Conservation (phyloP, 2,329 filamentous ascomycete genomes). For the Aspergillus thermomutatus region DNA sequence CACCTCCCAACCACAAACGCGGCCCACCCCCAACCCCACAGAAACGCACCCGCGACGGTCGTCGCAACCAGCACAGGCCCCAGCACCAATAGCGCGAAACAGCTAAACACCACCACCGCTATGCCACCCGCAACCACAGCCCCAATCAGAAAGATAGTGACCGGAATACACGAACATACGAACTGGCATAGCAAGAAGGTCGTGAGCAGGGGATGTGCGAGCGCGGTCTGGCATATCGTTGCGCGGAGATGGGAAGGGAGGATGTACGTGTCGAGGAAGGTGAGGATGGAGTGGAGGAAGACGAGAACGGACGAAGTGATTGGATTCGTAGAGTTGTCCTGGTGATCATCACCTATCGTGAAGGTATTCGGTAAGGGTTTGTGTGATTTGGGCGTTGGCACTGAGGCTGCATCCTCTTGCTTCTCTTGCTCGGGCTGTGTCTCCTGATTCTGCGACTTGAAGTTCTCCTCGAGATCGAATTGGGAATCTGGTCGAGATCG, state of each 20-base stretch:
- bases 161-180: slow-evolving; percentile 62
- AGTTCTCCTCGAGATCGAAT: not conserved
- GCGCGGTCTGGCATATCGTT: slow-evolving; percentile 54
- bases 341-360: not conserved
- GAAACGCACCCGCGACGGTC: slow-evolving; percentile 57
- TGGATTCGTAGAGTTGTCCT: not conserved
- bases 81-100: slow-evolving; percentile 63
- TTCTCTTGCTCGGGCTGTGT: not conserved
- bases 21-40: slow-evolving; percentile 66
- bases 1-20: slow-evolving; percentile 43
- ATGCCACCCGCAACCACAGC: slow-evolving; percentile 62
- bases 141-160: slow-evolving; percentile 64
- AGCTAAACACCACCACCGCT: slow-evolving; percentile 53
- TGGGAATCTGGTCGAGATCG: not conserved
- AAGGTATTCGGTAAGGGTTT: not conserved
- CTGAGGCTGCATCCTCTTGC: not conserved
- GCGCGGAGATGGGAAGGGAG: slow-evolving; percentile 62
- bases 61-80: slow-evolving; percentile 67
- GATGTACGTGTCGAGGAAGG: slow-evolving; percentile 24
- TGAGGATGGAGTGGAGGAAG: slow-evolving; percentile 1
- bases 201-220: slow-evolving; percentile 66
- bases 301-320: slow-evolving; percentile 6
- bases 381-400: not conserved
- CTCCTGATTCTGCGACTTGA: not conserved
- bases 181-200: slow-evolving; percentile 66